phyloP scores from a whole-genome alignment of 345 rosid species.

The Microcos paniculata region DNA sequence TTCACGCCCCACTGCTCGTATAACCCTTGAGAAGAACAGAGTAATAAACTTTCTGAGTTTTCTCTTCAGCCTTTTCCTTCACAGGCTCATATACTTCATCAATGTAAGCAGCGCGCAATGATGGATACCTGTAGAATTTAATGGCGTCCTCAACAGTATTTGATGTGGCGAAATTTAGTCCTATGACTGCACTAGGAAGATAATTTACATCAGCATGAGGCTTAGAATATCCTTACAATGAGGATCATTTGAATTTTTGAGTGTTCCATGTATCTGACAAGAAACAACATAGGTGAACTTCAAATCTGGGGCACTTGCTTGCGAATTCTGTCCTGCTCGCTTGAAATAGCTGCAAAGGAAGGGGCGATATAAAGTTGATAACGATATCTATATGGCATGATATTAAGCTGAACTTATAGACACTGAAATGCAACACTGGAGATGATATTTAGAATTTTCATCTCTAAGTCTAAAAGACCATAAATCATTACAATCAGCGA shows the following conservation, averaged over 20 bases:
- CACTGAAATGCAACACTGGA: not conserved
- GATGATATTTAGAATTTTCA: not conserved
- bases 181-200: slow-evolving; percentile 65
- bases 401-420: not conserved
- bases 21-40: slow-evolving; percentile 90
- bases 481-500: slow-evolving; percentile 60
- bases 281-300: slow-evolving; percentile 83
- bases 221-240: slow-evolving; percentile 72
- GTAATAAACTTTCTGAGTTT: slow-evolving; percentile 54
- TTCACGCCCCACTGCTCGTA: slow-evolving; percentile 54
- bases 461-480: not conserved
- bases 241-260: slow-evolving; percentile 63
- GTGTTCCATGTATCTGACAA: slow-evolving; percentile 73
- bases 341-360: slow-evolving; percentile 35
- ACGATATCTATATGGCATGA: not conserved
- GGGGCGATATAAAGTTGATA: slow-evolving; percentile 16
- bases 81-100: slow-evolving; percentile 74
- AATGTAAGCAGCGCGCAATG: slow-evolving; percentile 89
- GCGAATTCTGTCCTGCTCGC: slow-evolving; percentile 52
- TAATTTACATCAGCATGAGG: slow-evolving; percentile 67
- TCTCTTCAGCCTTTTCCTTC: slow-evolving; percentile 28
- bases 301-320: slow-evolving; percentile 75
- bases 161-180: slow-evolving; percentile 25
- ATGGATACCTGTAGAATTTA: slow-evolving; percentile 60
- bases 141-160: slow-evolving; percentile 7